These are phyloP conservation scores for Nasturtium officinale DNA, from an alignment of 345 rosid species.

Conservation along the genomic window DNA sequence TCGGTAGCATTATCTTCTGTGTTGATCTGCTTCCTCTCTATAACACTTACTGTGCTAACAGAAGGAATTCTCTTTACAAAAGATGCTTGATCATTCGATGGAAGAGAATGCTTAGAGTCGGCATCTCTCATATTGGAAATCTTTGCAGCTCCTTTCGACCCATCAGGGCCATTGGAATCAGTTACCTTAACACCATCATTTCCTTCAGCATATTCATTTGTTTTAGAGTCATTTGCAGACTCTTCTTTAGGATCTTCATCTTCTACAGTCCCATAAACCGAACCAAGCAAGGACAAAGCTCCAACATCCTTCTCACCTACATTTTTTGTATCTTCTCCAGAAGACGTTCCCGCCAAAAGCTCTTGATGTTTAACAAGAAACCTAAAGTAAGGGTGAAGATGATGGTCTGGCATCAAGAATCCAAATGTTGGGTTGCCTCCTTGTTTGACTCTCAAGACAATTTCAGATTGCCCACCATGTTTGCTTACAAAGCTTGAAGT, in stretches of 20 bases:
- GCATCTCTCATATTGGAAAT: conserved; percentile 43
- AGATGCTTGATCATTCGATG: conserved; percentile 52
- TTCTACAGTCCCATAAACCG: conserved; percentile 76
- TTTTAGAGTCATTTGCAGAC: conserved; percentile 39
- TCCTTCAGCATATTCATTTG: conserved; percentile 40
- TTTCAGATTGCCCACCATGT: conserved; percentile 94
- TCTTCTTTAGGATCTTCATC: conserved; percentile 69
- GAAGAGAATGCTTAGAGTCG: conserved; percentile 44
- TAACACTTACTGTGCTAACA: conserved; percentile 51
- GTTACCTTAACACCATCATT: conserved; percentile 38
- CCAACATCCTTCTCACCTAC: conserved; percentile 53
- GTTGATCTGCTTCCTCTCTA: conserved; percentile 47
- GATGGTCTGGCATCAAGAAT: conserved; percentile 88
- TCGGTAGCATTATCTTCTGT: conserved; percentile 47
- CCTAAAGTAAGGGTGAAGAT: conserved; percentile 71
- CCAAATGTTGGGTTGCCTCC: conserved; percentile 96
- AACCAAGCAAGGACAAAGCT: conserved; percentile 88
- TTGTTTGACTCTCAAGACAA: conserved; percentile 92
- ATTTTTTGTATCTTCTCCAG: conserved; percentile 50
- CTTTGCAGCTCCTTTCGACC: conserved; percentile 39
- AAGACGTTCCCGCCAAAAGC: conserved; percentile 57
- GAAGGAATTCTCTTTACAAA: conserved; percentile 57
- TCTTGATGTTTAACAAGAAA: conserved; percentile 88
- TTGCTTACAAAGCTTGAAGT: conserved; percentile 83
- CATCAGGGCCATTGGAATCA: conserved; percentile 48